Percentiles rank a stretch among this genome's conserved stretches.
Conservation (phyloP, 2,329 filamentous ascomycete genomes). For the Trichoderma sp. region DNA sequence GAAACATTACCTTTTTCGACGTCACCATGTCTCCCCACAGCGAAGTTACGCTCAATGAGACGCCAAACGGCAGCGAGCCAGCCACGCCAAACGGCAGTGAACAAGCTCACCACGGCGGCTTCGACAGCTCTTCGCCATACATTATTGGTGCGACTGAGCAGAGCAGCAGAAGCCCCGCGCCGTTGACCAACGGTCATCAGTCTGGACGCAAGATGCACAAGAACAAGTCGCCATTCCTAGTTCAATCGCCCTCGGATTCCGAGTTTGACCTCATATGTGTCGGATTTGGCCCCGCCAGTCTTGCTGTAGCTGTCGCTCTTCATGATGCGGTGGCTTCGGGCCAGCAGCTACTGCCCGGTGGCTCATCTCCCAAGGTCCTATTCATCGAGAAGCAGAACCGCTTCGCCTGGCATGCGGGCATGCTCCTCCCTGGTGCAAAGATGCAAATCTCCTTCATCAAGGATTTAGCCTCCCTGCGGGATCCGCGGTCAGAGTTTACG, state of each 20-base stretch:
- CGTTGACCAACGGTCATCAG: slow-evolving; percentile 23
- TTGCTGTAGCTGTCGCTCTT: slow-evolving; percentile 85
- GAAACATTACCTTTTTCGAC: neutral
- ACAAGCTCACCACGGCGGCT: slow-evolving; percentile 9
- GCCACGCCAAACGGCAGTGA: slow-evolving; percentile 22
- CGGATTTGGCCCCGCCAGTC: slow-evolving; percentile 88
- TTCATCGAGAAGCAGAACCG: slow-evolving; percentile 83
- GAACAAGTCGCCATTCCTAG: slow-evolving; percentile 40
- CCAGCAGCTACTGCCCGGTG: slow-evolving; percentile 42
- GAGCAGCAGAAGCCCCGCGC: slow-evolving; percentile 24
- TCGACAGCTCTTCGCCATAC: slow-evolving; percentile 1
- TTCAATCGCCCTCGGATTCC: slow-evolving; percentile 58
- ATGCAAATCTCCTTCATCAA: slow-evolving; percentile 99
- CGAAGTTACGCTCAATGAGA: slow-evolving; percentile 34
- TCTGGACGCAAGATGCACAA: neutral
- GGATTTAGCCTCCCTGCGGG: slow-evolving; percentile 84
- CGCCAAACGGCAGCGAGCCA: slow-evolving; percentile 25
- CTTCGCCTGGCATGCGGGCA: slow-evolving; percentile 93
- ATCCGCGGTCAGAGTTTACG: slow-evolving; percentile 88
- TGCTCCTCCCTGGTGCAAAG: slow-evolving; percentile 88
- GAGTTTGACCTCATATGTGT: slow-evolving; percentile 86
- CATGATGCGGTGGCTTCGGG: slow-evolving; percentile 71
- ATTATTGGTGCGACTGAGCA: neutral
- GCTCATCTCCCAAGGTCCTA: slow-evolving; percentile 66
- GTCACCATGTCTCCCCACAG: slow-evolving; percentile 40